Evolutionary conservation across 305 asterid genomes (phyloP), one percentile per base, ranked within the genome.

Genomic region (Euphrasia arctica): DNA sequence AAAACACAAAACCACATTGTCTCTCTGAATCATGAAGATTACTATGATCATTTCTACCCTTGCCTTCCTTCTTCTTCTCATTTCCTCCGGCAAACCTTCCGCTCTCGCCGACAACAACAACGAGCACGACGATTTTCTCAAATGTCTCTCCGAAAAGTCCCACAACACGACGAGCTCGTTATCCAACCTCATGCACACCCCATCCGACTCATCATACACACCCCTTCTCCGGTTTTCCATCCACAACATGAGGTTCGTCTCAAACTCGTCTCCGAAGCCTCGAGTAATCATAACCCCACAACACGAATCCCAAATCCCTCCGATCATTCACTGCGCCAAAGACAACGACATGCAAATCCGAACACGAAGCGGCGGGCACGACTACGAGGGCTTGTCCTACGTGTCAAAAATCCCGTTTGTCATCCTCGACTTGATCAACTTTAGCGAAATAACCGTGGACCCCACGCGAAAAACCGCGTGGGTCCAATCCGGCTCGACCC

Each of bases 311-410:
- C 64, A 78, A 36, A 66, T 78, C 39, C 79, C 68, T 1, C 42
- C 67, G 0, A 3, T 63, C 32, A 41, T 71, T 4, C 22, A 52
- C 4, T 78, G 83, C 1, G 69, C 77, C n/a, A 71, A 72, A 34
- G 42, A 68, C 3, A 63, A 12, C 13, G 75, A 59, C 28, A 14
- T 70, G 48, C 66, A 79, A 9, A 70, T 79, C 0, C 58, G 83
- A 52, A 69, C 56, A 5, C 70, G 78, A 49, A 79, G 83, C 4
- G 80, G 78, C 2, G 83, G 83, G 58, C 80, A 75, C 29, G 79
- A 78, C 72, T 65, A 62, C 29, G 79, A 78, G 39, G 83, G 79
- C 13, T 49, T 74, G 0, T 68, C 78, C 5, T 72, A 65, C 2
- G 59, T 42, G 0, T 65, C 82, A 0, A 0, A 11, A 1, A 56